Evolutionary conservation across 2,329 filamentous ascomycete genomes (phyloP), one percentile per base, ranked within the genome.

Genomic region (Anisogramma anomala): DNA sequence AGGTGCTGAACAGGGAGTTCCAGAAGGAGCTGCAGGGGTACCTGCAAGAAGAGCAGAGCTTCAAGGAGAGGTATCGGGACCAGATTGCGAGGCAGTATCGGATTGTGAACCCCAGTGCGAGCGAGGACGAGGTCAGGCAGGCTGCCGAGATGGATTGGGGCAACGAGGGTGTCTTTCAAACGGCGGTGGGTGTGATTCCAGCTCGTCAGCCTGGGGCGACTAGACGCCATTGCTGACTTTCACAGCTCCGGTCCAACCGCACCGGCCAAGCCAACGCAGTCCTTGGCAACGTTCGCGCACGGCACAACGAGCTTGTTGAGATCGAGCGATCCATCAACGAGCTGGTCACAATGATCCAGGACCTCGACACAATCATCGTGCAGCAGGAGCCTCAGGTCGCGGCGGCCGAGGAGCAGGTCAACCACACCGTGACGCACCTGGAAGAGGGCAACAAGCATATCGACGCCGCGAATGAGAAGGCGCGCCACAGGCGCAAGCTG

Each of bases 61-160:
- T 85, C 65, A 72, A 75, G 55, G 69, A 75, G 56, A 69, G 78
- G 49, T 86, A 86, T 60, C 74, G 79, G 46, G 81, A 87, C 49
- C 82, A 86, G 59, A 85, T 89, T 56, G 76, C 77, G 44, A 73
- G 84, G 53, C 84, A 91, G 61, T 88, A 84, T 61, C 71, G 77
- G 42, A 87, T 89, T 55, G 82, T 86, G 50, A 85, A 87, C 58
- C 84, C 84, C 38, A 79, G 86, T 33, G 84, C 84, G n/a, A 73
- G 72, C 36, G 82, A 87, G 45, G 66, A 72, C 1, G 81, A 89
- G 60, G 78, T 88, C 3, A 65, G 71, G 36, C 67, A 84, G 57
- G 82, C 82, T 3, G 67, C 77, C 18, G 69, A 84, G 51, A 68
- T 76, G 40, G 79, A 87, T 57, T 84, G 82, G 79, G 77, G 79